Conservation (phyloP, 78 protist genomes). For the Mastigamoeba balamuthi region DNA sequence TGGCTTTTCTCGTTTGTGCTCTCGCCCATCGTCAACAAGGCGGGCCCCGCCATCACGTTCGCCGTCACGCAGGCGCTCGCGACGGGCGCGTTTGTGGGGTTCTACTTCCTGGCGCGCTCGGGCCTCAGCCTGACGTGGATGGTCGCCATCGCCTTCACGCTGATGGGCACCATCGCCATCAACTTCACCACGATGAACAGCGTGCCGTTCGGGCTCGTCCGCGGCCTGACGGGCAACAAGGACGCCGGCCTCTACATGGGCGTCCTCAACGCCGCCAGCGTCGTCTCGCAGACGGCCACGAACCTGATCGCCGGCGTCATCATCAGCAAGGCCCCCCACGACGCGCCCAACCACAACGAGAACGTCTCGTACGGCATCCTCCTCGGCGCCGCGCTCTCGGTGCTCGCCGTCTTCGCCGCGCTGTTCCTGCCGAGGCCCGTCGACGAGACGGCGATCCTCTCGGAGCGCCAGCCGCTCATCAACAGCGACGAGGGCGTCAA, state of each 20-base stretch:
- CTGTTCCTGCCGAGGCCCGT: neutral
- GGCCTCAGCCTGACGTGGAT: conserved; percentile 5
- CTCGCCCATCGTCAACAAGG: neutral
- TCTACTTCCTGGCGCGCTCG: neutral
- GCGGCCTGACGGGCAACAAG: neutral
- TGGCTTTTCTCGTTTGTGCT: conserved; percentile 20
- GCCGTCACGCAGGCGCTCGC: conserved; percentile 6
- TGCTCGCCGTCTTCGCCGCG: neutral
- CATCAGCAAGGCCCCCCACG: neutral
- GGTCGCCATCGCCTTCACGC: neutral
- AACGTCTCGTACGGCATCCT: neutral
- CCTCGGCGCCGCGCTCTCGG: neutral
- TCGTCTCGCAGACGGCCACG: conserved; percentile 17
- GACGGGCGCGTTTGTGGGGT: conserved; percentile 14
- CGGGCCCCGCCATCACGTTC: conserved; percentile 3
- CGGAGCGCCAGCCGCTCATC: too few relatives aligned
- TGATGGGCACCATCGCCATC: conserved; percentile 12
- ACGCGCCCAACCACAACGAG: neutral
- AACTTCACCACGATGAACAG: conserved; percentile 21
- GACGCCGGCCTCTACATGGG: conserved; percentile 53
- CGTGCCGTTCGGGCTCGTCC: conserved; percentile 19
- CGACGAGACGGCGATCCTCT: too few relatives aligned
- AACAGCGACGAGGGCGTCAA: too few relatives aligned
- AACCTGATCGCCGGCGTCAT: neutral
- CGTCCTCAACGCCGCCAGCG: conserved; percentile 33